A percentile compares a stretch with the other conserved stretches of the same genome.
phyloP scores from a whole-genome alignment of 148 eudicot species.

The Rhododendron ferrugineum region DNA sequence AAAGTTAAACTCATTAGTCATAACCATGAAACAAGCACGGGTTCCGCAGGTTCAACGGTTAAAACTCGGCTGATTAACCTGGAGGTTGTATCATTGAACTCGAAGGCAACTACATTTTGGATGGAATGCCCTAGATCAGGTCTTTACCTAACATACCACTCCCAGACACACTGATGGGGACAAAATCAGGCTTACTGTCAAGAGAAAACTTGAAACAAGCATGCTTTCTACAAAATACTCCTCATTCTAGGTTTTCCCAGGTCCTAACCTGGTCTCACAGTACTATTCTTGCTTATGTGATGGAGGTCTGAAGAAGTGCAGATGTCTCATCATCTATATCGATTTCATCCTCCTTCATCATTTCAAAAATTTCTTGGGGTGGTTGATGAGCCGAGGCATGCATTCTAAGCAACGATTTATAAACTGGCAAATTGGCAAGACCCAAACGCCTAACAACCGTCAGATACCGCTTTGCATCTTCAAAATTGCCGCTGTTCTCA shows the following conservation, averaged over 20 bases:
- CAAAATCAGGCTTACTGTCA: not conserved
- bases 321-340: conserved; percentile 18
- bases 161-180: not conserved
- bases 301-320: conserved; percentile 12
- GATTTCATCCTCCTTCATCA: conserved; percentile 25
- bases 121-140: not conserved
- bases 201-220: not conserved
- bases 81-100: not conserved
- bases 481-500: conserved; percentile 20
- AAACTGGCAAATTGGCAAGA: conserved; percentile 21
- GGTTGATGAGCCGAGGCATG: conserved; percentile 8
- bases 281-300: not conserved
- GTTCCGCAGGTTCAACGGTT: not conserved
- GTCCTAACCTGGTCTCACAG: not conserved
- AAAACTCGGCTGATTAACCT: not conserved
- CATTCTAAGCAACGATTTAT: conserved; percentile 23
- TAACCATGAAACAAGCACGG: not conserved
- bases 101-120: not conserved
- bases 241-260: not conserved
- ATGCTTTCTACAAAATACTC: not conserved
- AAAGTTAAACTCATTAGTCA: not conserved
- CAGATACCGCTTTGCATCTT: conserved; percentile 18
- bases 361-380: conserved; percentile 8
- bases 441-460: conserved; percentile 14
- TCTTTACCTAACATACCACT: not conserved